Conservation (phyloP, 2,329 filamentous ascomycete species). For the Diaporthe sp. region DNA sequence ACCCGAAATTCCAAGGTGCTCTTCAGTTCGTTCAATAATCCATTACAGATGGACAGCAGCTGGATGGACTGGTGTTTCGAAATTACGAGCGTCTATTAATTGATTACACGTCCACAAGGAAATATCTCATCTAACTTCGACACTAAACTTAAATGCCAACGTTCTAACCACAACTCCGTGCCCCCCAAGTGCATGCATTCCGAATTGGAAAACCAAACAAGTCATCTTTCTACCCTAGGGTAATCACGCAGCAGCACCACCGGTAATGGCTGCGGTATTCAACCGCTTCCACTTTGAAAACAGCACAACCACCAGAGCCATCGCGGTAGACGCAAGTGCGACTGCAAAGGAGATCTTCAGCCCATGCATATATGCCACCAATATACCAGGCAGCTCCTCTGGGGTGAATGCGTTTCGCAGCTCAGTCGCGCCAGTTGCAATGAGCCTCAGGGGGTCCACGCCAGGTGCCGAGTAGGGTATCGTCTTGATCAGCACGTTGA, state of each 20-base stretch:
- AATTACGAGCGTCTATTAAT: not conserved
- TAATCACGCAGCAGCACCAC: conserved; percentile 22
- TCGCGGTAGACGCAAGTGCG: conserved; percentile 10
- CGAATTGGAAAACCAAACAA: not conserved
- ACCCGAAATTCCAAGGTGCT: too few species aligned
- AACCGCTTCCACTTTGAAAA: conserved; percentile 38
- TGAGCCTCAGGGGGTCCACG: conserved; percentile 48
- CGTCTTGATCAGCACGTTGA: conserved; percentile 51
- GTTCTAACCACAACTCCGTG: not conserved
- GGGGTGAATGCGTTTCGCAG: conserved; percentile 62
- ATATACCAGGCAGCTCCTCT: conserved; percentile 62
- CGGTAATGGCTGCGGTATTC: conserved; percentile 35
- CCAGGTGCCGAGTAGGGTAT: conserved; percentile 48
- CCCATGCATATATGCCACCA: conserved; percentile 66
- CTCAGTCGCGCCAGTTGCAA: conserved; percentile 61
- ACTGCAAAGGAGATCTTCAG: conserved; percentile 37
- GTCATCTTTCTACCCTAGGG: too few species aligned
- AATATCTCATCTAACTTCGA: not conserved
- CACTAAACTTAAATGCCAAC: not conserved
- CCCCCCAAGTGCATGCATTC: not conserved
- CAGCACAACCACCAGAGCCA: conserved; percentile 30
- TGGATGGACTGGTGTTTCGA: not conserved
- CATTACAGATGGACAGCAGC: not conserved
- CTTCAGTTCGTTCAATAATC: too few species aligned
- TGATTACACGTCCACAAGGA: not conserved